These are phyloP conservation scores for Candida ponderosae DNA, from an alignment of 805 yeast species.

Conservation along the genomic window DNA sequence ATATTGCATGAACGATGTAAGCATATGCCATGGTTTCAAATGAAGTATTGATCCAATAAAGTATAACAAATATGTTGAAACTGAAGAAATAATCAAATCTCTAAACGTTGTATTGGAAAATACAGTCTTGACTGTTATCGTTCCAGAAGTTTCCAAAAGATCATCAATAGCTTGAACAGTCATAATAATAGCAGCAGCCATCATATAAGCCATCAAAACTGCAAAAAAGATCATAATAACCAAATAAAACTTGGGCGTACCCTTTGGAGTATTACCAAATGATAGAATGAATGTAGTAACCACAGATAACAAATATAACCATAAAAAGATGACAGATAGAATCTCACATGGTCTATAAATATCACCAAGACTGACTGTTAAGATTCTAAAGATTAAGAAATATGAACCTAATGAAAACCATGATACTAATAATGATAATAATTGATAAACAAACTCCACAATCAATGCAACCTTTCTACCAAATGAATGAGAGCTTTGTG, in stretches of 20 bases:
- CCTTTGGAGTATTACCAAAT: conserved; percentile 91
- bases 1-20: conserved; percentile 82
- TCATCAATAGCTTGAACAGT: conserved; percentile 62
- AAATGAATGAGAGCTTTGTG: conserved; percentile 70
- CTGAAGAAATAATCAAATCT: conserved; percentile 79
- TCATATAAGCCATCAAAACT: conserved; percentile 78
- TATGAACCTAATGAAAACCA: conserved; percentile 93
- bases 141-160: conserved; percentile 27
- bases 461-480: conserved; percentile 63
- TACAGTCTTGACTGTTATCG: conserved; percentile 33
- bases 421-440: conserved; percentile 66
- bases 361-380: conserved; percentile 72
- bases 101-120: conserved; percentile 69
- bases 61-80: conserved; percentile 78
- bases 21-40: conserved; percentile 89
- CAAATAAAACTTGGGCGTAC: conserved; percentile 73
- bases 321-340: conserved; percentile 69
- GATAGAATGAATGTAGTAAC: conserved; percentile 83
- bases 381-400: conserved; percentile 81
- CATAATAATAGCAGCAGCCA: conserved; percentile 79
- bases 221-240: conserved; percentile 78
- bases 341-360: conserved; percentile 68
- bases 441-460: conserved; percentile 74
- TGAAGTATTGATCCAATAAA: conserved; percentile 71
- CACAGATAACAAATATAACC: conserved; percentile 78